Evolutionary conservation across 345 rosid species (phyloP).

Genomic region (Orychophragmus violaceus): DNA sequence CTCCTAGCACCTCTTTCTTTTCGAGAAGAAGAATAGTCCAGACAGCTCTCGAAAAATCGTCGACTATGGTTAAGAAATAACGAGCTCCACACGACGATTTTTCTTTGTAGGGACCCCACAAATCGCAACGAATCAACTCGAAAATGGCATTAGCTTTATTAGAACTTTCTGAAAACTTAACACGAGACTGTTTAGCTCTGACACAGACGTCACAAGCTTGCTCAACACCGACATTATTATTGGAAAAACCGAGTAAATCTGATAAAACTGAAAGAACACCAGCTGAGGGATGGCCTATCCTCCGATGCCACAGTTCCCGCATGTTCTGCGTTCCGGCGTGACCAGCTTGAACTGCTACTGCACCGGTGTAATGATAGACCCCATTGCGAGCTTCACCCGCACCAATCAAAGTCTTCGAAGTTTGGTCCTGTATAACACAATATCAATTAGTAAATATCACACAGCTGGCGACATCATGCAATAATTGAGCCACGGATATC

Average conservation of each 20-base stretch:
- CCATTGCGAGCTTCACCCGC: too few species aligned
- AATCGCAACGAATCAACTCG: not conserved
- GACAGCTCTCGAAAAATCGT: too few species aligned
- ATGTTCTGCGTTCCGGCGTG: not conserved
- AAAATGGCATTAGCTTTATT: not conserved
- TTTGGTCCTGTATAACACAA: not conserved
- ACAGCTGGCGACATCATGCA: not conserved
- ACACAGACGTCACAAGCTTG: not conserved
- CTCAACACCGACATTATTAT: not conserved
- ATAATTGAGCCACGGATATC: not conserved
- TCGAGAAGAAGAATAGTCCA: too few species aligned
- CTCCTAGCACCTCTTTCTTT: too few species aligned
- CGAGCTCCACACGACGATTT: not conserved
- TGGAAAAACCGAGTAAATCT: not conserved
- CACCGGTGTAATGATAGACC: not conserved
- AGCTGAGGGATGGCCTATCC: not conserved
- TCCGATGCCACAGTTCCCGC: not conserved
- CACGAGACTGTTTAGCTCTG: not conserved
- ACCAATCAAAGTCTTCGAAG: not conserved
- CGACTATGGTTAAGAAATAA: not conserved
- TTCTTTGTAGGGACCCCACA: not conserved
- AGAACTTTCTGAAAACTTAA: not conserved
- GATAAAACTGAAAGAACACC: not conserved
- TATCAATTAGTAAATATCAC: not conserved
- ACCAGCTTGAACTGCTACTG: not conserved